Conservation (phyloP, 2,329 filamentous ascomycete genomes). For the Ploettnerulaceae sp. region DNA sequence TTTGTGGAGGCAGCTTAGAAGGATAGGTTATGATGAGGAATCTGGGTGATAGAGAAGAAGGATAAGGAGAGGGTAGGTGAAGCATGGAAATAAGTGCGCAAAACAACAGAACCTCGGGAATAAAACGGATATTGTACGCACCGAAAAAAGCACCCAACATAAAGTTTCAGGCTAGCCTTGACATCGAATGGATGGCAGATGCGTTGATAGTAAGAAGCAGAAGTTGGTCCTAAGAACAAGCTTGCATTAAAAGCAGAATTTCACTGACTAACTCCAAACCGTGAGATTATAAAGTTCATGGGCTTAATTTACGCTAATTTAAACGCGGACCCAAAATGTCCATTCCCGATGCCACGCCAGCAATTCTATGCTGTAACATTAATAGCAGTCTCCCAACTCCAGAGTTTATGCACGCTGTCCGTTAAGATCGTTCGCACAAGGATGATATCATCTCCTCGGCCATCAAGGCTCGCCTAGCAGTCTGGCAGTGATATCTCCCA, state of each 20-base stretch:
- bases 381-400: constrained; percentile 6
- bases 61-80: neutral
- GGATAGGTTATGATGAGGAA: neutral
- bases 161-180: no score
- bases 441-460: neutral
- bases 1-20: neutral
- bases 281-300: neutral
- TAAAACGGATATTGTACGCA: neutral
- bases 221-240: no score
- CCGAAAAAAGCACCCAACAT: no score
- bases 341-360: neutral
- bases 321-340: neutral
- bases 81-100: neutral
- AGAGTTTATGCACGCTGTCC: neutral
- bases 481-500: constrained; percentile 83
- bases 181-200: no score
- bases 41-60: neutral
- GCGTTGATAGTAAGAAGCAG: no score
- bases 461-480: constrained; percentile 67
- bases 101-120: neutral
- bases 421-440: neutral
- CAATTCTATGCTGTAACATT: neutral
- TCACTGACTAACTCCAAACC: neutral
- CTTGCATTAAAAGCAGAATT: neutral
- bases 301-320: neutral